Conservation (phyloP, 139 green algal species). For the Asterochloris erici region DNA sequence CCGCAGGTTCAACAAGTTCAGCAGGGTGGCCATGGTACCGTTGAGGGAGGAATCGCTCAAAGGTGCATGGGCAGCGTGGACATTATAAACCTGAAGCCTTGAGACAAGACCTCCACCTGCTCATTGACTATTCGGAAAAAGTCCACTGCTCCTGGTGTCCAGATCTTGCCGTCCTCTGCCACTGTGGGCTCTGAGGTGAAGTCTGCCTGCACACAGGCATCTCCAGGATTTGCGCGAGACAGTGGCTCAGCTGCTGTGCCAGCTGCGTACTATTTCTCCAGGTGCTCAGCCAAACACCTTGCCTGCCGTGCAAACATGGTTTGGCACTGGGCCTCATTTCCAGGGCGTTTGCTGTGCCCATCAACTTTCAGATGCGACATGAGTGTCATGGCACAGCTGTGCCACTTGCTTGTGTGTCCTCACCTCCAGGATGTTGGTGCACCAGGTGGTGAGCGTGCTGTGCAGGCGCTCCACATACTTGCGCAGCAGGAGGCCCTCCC, state of each 20-base stretch:
- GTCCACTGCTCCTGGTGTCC: slow-evolving; percentile 76
- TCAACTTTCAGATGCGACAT: no score
- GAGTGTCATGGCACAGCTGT: no score
- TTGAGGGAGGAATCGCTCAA: neutral
- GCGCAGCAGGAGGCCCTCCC: slow-evolving; percentile 66
- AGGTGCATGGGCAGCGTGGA: neutral
- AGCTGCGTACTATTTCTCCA: no score
- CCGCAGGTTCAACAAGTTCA: no score
- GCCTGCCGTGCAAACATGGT: no score
- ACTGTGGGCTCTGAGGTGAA: slow-evolving; percentile 51
- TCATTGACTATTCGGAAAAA: slow-evolving; percentile 92
- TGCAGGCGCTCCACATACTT: slow-evolving; percentile 71
- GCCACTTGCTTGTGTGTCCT: no score
- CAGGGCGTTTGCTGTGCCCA: no score
- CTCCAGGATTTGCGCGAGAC: neutral
- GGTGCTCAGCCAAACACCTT: no score
- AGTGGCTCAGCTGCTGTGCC: no score
- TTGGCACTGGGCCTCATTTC: no score
- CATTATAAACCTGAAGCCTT: neutral
- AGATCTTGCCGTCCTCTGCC: slow-evolving; percentile 58
- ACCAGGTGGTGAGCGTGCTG: slow-evolving; percentile 66
- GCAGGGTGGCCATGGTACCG: no score
- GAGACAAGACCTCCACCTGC: slow-evolving; percentile 46
- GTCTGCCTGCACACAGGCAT: slow-evolving; percentile 26
- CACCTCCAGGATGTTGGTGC: slow-evolving; percentile 77